phyloP scores from a whole-genome alignment of 805 yeast species.

The Saccharomyces kudriavzevii region DNA sequence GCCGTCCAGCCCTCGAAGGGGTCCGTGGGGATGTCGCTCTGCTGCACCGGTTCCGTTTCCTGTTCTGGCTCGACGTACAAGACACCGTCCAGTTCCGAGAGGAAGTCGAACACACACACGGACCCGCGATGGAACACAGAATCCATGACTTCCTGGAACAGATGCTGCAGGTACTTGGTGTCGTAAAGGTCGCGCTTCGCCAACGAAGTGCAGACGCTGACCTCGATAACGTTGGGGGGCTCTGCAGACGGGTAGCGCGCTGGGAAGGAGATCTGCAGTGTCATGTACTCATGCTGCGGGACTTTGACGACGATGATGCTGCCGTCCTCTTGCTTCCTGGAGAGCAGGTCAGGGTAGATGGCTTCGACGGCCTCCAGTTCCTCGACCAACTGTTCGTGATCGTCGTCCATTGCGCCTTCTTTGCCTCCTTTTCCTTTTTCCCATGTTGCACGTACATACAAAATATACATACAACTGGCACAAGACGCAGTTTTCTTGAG shows the following conservation, averaged over 20 bases:
- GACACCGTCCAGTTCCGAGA: constrained; percentile 56
- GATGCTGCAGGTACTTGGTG: constrained; percentile 40
- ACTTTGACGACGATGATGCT: constrained; percentile 38
- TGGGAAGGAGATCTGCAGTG: constrained; percentile 67
- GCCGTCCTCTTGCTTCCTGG: constrained; percentile 27
- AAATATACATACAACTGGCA: not conserved
- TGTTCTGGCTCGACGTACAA: constrained; percentile 32
- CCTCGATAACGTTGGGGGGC: constrained; percentile 57
- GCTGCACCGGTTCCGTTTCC: constrained; percentile 13
- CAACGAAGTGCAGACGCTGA: constrained; percentile 25
- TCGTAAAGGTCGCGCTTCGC: constrained; percentile 31
- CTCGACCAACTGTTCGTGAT: constrained; percentile 34
- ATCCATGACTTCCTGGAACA: constrained; percentile 45
- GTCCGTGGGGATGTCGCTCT: constrained; percentile 27
- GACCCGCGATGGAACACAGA: constrained; percentile 47
- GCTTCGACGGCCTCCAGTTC: constrained; percentile 82
- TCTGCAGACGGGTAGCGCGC: constrained; percentile 53
- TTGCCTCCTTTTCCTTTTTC: not conserved
- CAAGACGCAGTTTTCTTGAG: not conserved
- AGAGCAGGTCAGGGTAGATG: constrained; percentile 64
- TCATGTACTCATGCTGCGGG: constrained; percentile 56
- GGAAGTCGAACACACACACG: constrained; percentile 74
- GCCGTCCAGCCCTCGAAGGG: constrained; percentile 65
- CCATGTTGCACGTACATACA: not conserved
- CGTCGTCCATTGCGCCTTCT: constrained; percentile 5